Evolutionary conservation across 495 filamentous ascomycete species (phyloP).

Genomic region (Friedmanniomyces simplex): DNA sequence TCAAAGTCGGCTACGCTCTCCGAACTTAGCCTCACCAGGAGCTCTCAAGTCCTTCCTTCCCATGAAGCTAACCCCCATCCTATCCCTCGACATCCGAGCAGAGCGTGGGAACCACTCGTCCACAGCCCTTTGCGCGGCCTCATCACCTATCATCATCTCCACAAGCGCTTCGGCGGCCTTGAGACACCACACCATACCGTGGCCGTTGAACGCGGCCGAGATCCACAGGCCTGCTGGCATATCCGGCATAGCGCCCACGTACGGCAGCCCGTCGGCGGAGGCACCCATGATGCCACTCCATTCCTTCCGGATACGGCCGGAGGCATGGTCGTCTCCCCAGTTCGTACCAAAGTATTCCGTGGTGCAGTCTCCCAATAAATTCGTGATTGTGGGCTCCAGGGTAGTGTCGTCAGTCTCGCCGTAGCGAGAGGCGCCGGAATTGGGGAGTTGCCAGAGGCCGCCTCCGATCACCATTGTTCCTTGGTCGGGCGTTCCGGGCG

Average conservation of each 20-base stretch:
- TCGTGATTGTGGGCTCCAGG: constrained; percentile 43
- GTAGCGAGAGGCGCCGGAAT: constrained; percentile 36
- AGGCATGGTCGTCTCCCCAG: constrained; percentile 49
- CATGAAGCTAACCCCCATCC: constrained; percentile 35
- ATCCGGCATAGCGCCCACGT: constrained; percentile 35
- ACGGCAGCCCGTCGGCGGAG: constrained; percentile 45
- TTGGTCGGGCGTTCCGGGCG: constrained; percentile 33
- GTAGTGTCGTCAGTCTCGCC: constrained; percentile 50
- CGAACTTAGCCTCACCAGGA: constrained; percentile 4
- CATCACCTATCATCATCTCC: constrained; percentile 38
- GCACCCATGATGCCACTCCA: constrained; percentile 58
- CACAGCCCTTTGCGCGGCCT: constrained; percentile 11
- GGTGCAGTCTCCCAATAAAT: constrained; percentile 39
- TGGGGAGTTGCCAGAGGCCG: constrained; percentile 41
- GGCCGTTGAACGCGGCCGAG: constrained; percentile 44
- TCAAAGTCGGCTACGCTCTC: constrained; percentile 2
- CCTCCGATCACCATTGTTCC: constrained; percentile 63
- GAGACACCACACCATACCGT: constrained; percentile 50
- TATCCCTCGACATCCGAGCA: constrained; percentile 38
- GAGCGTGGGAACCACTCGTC: constrained; percentile 43
- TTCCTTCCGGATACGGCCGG: constrained; percentile 46
- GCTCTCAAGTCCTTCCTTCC: constrained; percentile 29
- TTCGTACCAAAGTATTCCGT: constrained; percentile 44
- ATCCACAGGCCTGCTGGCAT: constrained; percentile 42
- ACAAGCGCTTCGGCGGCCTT: constrained; percentile 45